A percentile compares a stretch with the other conserved stretches of the same genome.
These are phyloP conservation scores for Nidula microcarpa DNA, from an alignment of 768 basidiomycete species.

Conservation along the genomic window DNA sequence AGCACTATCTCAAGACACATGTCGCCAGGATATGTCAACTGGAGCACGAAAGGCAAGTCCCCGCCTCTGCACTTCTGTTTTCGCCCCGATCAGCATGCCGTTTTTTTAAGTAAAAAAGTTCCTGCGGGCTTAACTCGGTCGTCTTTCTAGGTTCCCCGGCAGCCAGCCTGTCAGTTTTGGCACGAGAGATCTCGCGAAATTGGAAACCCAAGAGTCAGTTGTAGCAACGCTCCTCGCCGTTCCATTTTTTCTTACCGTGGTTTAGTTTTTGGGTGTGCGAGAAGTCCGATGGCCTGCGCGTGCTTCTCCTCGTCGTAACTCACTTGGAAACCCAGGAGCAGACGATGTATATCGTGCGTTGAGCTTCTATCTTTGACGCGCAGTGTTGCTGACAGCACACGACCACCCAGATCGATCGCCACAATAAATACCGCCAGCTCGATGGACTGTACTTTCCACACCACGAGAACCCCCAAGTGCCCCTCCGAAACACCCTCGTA, in stretches of 20 bases:
- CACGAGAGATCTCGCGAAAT: conserved; percentile 59
- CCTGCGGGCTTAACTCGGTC: conserved; percentile 5
- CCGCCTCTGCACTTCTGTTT: not conserved
- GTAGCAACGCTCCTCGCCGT: conserved; percentile 2
- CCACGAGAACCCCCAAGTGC: conserved; percentile 63
- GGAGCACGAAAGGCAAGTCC: conserved; percentile 57
- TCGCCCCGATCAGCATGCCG: not conserved
- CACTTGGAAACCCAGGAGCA: conserved; percentile 50
- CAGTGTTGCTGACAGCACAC: not conserved
- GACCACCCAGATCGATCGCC: conserved; percentile 80
- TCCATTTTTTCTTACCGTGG: not conserved
- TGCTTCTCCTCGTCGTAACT: conserved; percentile 77
- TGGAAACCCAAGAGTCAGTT: conserved; percentile 82
- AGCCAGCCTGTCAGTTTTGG: conserved; percentile 95
- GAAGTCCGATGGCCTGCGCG: conserved; percentile 94
- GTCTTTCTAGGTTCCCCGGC: conserved; percentile 76
- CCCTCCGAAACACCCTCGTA: conserved; percentile 76
- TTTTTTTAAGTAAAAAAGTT: not conserved
- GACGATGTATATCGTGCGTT: conserved; percentile 66
- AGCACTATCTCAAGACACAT: conserved; percentile 57
- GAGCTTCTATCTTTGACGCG: not conserved
- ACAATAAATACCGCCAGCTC: conserved; percentile 78
- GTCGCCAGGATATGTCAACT: conserved; percentile 67
- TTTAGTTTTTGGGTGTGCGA: conserved; percentile 98
- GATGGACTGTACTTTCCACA: conserved; percentile 87